phyloP scores from a whole-genome alignment of 2,329 filamentous ascomycete genomes.

The Colletotrichum nymphaeae region DNA sequence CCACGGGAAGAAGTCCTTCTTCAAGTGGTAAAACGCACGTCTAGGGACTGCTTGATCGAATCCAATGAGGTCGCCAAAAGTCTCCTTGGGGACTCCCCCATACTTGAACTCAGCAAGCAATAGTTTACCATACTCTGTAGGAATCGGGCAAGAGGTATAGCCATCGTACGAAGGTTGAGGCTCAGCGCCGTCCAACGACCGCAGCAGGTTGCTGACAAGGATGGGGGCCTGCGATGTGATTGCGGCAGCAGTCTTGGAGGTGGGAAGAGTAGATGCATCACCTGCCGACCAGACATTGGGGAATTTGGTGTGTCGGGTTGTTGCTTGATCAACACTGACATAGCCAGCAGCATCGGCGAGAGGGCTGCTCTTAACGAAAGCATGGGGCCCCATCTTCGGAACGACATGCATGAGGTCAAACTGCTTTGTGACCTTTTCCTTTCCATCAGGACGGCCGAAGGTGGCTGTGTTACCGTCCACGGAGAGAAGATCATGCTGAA shows the following conservation, averaged over 20 bases:
- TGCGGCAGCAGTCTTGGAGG: conserved; percentile 66
- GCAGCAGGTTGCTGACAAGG: conserved; percentile 60
- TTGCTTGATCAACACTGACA: conserved; percentile 67
- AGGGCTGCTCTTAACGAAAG: conserved; percentile 63
- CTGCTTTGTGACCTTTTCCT: conserved; percentile 54
- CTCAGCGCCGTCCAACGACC: conserved; percentile 56
- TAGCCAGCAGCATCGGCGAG: conserved; percentile 67
- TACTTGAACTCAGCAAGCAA: conserved; percentile 75
- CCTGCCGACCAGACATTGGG: conserved; percentile 69
- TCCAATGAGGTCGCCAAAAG: conserved; percentile 64
- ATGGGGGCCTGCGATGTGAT: conserved; percentile 63
- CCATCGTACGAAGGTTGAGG: conserved; percentile 61
- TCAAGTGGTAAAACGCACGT: conserved; percentile 69
- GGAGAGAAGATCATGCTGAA: conserved; percentile 66
- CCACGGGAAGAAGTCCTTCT: conserved; percentile 77
- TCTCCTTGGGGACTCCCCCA: conserved; percentile 71
- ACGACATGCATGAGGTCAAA: conserved; percentile 69
- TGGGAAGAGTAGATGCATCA: conserved; percentile 69
- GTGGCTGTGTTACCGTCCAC: conserved; percentile 64
- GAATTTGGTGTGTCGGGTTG: conserved; percentile 64
- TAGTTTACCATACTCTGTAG: conserved; percentile 70
- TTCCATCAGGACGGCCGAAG: conserved; percentile 57
- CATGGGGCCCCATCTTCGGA: conserved; percentile 69
- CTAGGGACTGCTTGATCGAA: conserved; percentile 68
- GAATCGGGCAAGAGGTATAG: conserved; percentile 66